Evolutionary conservation across 75 land plant genomes (phyloP).

Genomic region (Selaginella moellendorffii): DNA sequence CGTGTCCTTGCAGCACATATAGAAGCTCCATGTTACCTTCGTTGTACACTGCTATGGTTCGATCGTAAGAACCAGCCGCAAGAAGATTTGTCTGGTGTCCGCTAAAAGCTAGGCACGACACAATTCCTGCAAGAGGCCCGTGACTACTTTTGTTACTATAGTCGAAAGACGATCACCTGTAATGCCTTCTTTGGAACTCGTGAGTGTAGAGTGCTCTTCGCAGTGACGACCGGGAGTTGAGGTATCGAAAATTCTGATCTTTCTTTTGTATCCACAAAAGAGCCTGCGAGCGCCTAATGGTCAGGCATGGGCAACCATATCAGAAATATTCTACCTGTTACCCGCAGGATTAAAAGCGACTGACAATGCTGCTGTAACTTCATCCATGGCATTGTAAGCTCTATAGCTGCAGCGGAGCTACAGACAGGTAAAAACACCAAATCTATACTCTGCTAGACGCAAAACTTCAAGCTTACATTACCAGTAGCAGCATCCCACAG

Average conservation of each 20-base stretch:
- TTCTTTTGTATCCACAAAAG: constrained; percentile 89
- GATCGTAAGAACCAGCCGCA: constrained; percentile 82
- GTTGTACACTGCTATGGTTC: constrained; percentile 59
- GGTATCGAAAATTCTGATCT: constrained; percentile 70
- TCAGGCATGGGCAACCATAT: neutral
- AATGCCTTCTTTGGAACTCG: constrained; percentile 63
- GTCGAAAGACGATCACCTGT: constrained; percentile 36
- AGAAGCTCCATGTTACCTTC: constrained; percentile 81
- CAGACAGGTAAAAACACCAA: too few relatives aligned
- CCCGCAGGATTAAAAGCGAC: constrained; percentile 68
- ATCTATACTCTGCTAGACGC: neutral
- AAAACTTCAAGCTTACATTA: constrained; percentile 32
- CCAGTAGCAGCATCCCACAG: constrained; percentile 92
- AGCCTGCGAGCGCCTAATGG: constrained; percentile 33
- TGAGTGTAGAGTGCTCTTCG: constrained; percentile 55
- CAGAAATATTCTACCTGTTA: constrained; percentile 34
- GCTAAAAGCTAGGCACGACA: constrained; percentile 70
- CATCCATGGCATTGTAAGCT: constrained; percentile 98
- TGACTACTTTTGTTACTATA: neutral
- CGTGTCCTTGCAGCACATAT: constrained; percentile 87
- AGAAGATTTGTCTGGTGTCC: constrained; percentile 56
- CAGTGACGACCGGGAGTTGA: constrained; percentile 93
- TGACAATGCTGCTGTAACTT: constrained; percentile 88
- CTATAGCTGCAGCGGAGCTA: constrained; percentile 97
- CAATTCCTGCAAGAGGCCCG: constrained; percentile 43